Conservation (phyloP, 2,329 filamentous ascomycete species). For the Blumeriella jaapii region DNA sequence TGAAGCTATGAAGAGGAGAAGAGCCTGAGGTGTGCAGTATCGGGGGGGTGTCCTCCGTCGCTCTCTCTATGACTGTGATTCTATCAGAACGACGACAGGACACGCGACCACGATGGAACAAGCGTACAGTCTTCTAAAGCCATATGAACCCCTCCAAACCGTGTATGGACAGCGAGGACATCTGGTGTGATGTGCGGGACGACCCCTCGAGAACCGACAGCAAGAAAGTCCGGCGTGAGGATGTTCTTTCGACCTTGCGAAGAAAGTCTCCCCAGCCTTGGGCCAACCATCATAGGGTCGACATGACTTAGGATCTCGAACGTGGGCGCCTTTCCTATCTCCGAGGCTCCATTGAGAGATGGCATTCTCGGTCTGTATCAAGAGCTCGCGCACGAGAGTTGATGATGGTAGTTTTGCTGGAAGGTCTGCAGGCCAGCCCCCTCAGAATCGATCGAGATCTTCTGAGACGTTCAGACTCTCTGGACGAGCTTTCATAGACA, state of each 20-base stretch:
- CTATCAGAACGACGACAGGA: slow-evolving; percentile 6
- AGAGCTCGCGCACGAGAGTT: too few relatives aligned
- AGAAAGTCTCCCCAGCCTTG: slow-evolving; percentile 33
- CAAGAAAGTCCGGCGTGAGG: slow-evolving; percentile 73
- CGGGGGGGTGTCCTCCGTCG: slow-evolving; percentile 35
- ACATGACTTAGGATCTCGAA: slow-evolving; percentile 19
- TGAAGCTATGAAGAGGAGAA: slow-evolving; percentile 61
- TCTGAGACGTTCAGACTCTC: slow-evolving; percentile 2
- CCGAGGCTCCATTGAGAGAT: slow-evolving; percentile 5
- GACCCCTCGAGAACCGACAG: slow-evolving; percentile 68
- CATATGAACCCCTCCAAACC: slow-evolving; percentile 61
- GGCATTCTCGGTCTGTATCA: slow-evolving; percentile 4
- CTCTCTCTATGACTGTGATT: slow-evolving; percentile 41
- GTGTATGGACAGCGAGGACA: slow-evolving; percentile 53
- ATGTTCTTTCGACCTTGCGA: slow-evolving; percentile 53
- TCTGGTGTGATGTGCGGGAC: slow-evolving; percentile 87
- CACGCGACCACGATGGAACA: slow-evolving; percentile 14
- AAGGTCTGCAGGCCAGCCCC: slow-evolving; percentile 22
- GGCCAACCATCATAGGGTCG: slow-evolving; percentile 11
- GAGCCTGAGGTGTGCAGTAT: slow-evolving; percentile 32
- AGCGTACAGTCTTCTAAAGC: slow-evolving; percentile 85
- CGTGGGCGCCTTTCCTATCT: slow-evolving; percentile 7
- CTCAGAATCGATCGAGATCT: slow-evolving; percentile 14
- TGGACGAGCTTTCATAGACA: slow-evolving; percentile 3
- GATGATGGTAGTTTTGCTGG: too few relatives aligned